Evolutionary conservation across 257 asterid species (phyloP), one percentile per base, ranked within the genome.

Genomic region (Nicotiana tabacum): DNA sequence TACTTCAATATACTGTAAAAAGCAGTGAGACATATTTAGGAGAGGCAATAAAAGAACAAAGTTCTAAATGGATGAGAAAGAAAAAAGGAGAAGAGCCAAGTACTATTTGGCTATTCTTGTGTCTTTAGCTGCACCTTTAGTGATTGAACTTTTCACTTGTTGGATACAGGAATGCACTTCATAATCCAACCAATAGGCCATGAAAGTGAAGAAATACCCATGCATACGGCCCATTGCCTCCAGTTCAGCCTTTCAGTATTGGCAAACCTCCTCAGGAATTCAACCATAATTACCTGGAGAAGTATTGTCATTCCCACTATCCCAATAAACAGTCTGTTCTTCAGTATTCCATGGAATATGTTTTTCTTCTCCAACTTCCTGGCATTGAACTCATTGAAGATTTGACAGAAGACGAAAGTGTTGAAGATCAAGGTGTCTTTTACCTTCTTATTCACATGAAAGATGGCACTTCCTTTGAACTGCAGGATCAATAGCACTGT

Each of bases 231-330:
- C 94, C 97, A 92, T 56, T 92, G 90, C 33, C 84, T 89, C 91
- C 89, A 91, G 76, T 81, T 85, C 88, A 92, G 29, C 89, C 92
- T 90, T 83, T 86, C 91, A 33, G 94, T 90, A 68, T 90, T 83
- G 2, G 93, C 97, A 83, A 92, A 91, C 85, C 53, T 90, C 83
- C 86, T 88, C 85, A 92, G 46, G 43, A 92, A 89, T 85, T 92
- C 97, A 84, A 91, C 97, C 97, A 91, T 91, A 68, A 91, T 85
- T 76, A 85, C 91, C 79, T 92, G 97, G 62, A 92, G 89, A 62
- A 87, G 62, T 18, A 89, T 3, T 3, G 97, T 92, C 0, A 87
- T 65, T 67, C 87, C 92, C 17, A 90, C 83, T n/a, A 92, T 92
- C 82, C 93, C 94, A 72, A 90, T 0, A 64, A 90, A 92, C 84